phyloP scores from a whole-genome alignment of 345 rosid species.

The Hibiscus mutabilis region DNA sequence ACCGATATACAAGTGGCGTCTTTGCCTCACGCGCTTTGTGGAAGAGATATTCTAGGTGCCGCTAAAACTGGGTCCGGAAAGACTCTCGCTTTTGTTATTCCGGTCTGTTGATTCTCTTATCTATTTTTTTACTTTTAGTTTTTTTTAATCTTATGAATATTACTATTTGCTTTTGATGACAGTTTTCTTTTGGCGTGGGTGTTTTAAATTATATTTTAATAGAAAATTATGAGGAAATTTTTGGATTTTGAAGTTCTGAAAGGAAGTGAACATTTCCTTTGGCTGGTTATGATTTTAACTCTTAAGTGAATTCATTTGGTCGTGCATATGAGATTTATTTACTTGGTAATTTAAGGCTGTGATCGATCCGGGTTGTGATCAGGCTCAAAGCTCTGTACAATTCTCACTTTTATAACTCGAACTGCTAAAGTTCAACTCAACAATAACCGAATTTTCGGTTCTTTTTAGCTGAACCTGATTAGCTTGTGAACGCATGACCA shows the following conservation, averaged over 20 bases:
- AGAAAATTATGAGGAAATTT: background rate
- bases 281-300: background rate
- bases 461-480: background rate
- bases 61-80: slow-evolving; percentile 97
- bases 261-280: background rate
- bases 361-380: background rate
- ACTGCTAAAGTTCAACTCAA: background rate
- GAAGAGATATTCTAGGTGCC: slow-evolving; percentile 87
- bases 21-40: slow-evolving; percentile 79
- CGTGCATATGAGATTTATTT: background rate
- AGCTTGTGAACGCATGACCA: background rate
- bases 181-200: background rate
- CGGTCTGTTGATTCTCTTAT: slow-evolving; percentile 44
- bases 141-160: background rate
- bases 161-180: background rate
- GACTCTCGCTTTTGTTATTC: slow-evolving; percentile 82
- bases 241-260: background rate
- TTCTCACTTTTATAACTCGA: background rate
- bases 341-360: background rate
- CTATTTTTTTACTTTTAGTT: background rate
- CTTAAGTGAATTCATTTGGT: background rate
- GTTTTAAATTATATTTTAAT: background rate
- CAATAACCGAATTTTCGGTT: background rate
- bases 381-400: background rate
- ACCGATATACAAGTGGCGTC: slow-evolving; percentile 84